Conservation (phyloP, 139 green algal species). For the Deuterostichococcus epilithicus region DNA sequence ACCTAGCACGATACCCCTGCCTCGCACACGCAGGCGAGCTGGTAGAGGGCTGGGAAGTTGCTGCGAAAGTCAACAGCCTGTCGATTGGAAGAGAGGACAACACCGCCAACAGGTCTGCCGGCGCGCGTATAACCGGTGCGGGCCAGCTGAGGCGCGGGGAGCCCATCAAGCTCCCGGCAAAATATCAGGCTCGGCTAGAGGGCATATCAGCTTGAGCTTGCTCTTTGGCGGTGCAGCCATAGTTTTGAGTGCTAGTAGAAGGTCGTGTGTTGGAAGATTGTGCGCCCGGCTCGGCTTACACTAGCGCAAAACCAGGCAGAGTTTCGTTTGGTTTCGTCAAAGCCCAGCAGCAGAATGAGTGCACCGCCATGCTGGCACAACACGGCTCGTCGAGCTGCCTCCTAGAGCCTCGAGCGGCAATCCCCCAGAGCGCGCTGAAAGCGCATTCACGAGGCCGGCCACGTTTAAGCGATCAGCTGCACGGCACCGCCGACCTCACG, state of each 20-base stretch:
- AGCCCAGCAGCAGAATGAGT: too few species aligned
- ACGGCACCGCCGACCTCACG: slow-evolving; percentile 89
- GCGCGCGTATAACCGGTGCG: slow-evolving; percentile 37
- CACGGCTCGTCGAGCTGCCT: background rate
- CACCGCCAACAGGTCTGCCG: slow-evolving; percentile 36
- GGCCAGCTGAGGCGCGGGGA: slow-evolving; percentile 17
- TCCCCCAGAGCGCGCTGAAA: too few species aligned
- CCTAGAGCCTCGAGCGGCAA: too few species aligned
- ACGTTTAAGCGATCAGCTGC: slow-evolving; percentile 42
- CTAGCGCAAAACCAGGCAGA: too few species aligned
- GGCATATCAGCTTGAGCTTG: slow-evolving; percentile 1
- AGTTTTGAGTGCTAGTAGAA: too few species aligned
- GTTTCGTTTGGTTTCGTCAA: too few species aligned
- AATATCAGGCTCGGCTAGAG: slow-evolving; percentile 5
- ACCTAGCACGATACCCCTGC: too few species aligned
- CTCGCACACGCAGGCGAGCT: background rate
- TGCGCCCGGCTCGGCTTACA: too few species aligned
- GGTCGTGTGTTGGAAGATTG: too few species aligned
- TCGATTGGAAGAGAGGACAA: slow-evolving; percentile 44
- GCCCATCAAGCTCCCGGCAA: background rate
- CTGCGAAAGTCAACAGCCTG: slow-evolving; percentile 44
- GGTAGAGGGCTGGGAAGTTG: slow-evolving; percentile 24
- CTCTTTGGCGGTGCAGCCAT: too few species aligned
- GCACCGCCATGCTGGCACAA: too few species aligned
- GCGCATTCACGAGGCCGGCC: background rate